Conservation (phyloP, 1,139 yeast species). For the Suhomyces bribrorum region DNA sequence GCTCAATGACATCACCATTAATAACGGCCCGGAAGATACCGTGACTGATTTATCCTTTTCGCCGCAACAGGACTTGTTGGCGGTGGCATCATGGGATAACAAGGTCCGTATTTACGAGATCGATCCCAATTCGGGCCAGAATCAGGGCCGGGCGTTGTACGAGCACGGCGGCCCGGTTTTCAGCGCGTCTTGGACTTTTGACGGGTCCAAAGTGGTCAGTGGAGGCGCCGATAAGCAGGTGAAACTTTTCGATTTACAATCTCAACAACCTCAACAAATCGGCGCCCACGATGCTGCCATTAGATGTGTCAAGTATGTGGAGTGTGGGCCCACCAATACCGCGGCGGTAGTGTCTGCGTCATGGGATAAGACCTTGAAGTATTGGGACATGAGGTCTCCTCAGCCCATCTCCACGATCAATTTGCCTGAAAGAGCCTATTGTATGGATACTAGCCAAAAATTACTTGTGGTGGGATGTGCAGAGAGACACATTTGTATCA, state of each 20-base stretch:
- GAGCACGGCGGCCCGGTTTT: constrained; percentile 92
- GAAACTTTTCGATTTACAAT: constrained; percentile 75
- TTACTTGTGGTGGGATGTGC: constrained; percentile 91
- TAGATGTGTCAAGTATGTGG: constrained; percentile 69
- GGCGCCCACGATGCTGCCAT: constrained; percentile 89
- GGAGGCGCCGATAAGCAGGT: constrained; percentile 96
- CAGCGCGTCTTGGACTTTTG: constrained; percentile 76
- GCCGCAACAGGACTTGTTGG: constrained; percentile 82
- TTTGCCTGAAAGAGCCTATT: constrained; percentile 87
- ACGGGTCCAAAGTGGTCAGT: constrained; percentile 84
- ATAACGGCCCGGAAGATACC: constrained; percentile 90
- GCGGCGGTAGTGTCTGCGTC: constrained; percentile 91
- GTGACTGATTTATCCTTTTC: constrained; percentile 86
- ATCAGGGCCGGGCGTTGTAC: constrained; percentile 85
- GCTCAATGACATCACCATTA: constrained; percentile 72
- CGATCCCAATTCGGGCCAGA: constrained; percentile 60
- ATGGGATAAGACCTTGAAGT: constrained; percentile 93
- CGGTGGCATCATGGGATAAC: constrained; percentile 94
- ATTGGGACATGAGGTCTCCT: constrained; percentile 91
- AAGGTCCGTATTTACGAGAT: constrained; percentile 92
- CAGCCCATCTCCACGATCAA: constrained; percentile 79
- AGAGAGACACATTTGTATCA: constrained; percentile 75
- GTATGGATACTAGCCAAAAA: constrained; percentile 83
- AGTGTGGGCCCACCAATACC: constrained; percentile 77
- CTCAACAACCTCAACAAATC: constrained; percentile 80